Evolutionary conservation across 148 eudicot species (phyloP), one percentile per base, ranked within the genome.

Genomic region (Rhododendron simsii): DNA sequence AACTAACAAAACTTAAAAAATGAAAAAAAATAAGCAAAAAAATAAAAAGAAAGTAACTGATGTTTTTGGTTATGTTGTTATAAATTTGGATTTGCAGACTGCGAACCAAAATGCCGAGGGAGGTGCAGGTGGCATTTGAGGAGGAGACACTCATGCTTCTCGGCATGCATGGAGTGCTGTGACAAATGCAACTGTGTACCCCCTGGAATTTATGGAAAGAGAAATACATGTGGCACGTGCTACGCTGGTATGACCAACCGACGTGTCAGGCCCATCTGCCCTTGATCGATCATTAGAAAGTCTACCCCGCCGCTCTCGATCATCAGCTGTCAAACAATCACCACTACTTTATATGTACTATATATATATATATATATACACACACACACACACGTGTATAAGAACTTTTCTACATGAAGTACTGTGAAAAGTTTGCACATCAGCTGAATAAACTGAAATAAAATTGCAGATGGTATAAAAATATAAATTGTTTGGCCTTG

Each of bases 161-260:
- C 93, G 82, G 95, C 93, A 0, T 95, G 98, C 88, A 82, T 90
- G 50, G 90, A 94, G 1, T 95, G 98, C 84, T 95, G 98, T 35
- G 80, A 7, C 9, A 88, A 95, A 53, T 95, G 98, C 95, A 93
- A 91, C 82, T 95, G 98, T 73, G 98, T 95, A 6, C 98, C 98
- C 0, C 95, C 96, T 0, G 96, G 98, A 26, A 93, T 93, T 2
- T 92, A 87, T 41, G 96, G 95, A 11, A 93, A 95, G 91, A 81
- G 86, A 35, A 88, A 93, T 59, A 81, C 84, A 13, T 93, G 98
- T 35, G 95, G 96, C 47, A 88, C 86, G 26, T 95, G 98, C 88
- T 95, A 93, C 89, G 87, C 93, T 20, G 91, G 89, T 45, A 92
- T 93, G 96, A 94, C 91, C 81, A 95, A 95, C 84, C 93, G 86